A percentile compares a stretch with the other conserved stretches of the same genome.
Evolutionary conservation across 176 grass and related monocot species (phyloP).

Genomic region (Chloris gayana): DNA sequence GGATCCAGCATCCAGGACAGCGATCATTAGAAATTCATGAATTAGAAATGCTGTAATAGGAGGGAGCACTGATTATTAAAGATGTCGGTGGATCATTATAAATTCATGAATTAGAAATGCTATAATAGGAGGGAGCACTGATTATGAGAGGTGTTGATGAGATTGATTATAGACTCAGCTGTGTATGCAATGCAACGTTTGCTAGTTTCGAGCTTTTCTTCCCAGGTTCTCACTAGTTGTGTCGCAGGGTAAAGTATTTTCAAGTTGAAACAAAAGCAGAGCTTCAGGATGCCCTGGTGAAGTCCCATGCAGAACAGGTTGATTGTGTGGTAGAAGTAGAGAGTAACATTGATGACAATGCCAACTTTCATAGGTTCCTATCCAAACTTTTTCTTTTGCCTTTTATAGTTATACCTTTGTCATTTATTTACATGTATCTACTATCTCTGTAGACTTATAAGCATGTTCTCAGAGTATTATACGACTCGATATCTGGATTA

Average conservation of each 20-base stretch:
- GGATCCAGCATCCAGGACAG: no score
- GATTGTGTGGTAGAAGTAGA: constrained; percentile 86
- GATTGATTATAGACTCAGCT: constrained; percentile 22
- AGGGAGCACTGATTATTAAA: no score
- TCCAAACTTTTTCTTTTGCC: constrained; percentile 10
- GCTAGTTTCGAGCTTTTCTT: constrained; percentile 24
- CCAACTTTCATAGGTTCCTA: constrained; percentile 77
- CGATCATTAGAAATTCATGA: no score
- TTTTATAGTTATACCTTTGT: constrained; percentile 19
- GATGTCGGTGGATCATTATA: no score
- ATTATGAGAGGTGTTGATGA: constrained; percentile 29
- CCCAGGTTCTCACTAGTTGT: constrained; percentile 23
- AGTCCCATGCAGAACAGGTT: constrained; percentile 50
- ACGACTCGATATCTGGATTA: constrained; percentile 59
- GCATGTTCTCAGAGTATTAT: constrained; percentile 47
- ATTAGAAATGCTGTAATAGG: no score
- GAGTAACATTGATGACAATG: constrained; percentile 72
- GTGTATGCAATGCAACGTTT: constrained; percentile 7
- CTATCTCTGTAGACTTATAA: constrained; percentile 60
- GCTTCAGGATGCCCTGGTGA: constrained; percentile 69
- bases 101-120: no score
- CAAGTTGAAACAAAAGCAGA: constrained; percentile 82
- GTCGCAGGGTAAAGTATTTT: constrained; percentile 79
- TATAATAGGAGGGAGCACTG: not conserved
- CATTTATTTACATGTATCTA: constrained; percentile 22